A percentile compares a stretch with the other conserved stretches of the same genome.
phyloP scores from a whole-genome alignment of 306 rosid genomes.

The Morella rubra region DNA sequence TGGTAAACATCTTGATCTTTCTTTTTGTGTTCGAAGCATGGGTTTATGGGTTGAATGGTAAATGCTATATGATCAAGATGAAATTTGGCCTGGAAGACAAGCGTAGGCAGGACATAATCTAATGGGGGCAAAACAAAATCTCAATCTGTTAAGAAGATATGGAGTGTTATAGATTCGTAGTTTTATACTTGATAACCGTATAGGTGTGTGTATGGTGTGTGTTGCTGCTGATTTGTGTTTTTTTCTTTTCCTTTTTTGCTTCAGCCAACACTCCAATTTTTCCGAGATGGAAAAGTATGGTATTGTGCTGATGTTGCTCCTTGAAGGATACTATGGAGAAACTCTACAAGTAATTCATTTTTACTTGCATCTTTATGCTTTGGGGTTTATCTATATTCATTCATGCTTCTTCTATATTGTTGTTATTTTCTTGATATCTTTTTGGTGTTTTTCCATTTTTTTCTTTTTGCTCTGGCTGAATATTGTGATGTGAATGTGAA shows the following conservation, averaged over 20 bases:
- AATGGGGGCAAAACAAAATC: too few species aligned
- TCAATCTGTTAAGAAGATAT: not conserved
- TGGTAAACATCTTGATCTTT: slow-evolving; percentile 55
- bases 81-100: not conserved
- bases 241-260: slow-evolving; percentile 15
- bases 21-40: not conserved
- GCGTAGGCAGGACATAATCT: not conserved
- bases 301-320: slow-evolving; percentile 57
- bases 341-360: slow-evolving; percentile 62
- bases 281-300: slow-evolving; percentile 63
- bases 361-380: not conserved
- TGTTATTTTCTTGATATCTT: not conserved
- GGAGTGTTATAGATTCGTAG: not conserved
- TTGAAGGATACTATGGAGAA: slow-evolving; percentile 54
- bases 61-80: not conserved
- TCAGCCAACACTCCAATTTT: slow-evolving; percentile 90
- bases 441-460: not conserved
- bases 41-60: not conserved
- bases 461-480: not conserved
- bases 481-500: not conserved
- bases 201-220: slow-evolving; percentile 7
- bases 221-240: slow-evolving; percentile 16
- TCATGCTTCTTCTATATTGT: not conserved
- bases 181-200: not conserved
- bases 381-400: not conserved